Base-by-base conservation (phyloP, 208 protist genomes). In the Trypanosoma scelopori region DNA sequence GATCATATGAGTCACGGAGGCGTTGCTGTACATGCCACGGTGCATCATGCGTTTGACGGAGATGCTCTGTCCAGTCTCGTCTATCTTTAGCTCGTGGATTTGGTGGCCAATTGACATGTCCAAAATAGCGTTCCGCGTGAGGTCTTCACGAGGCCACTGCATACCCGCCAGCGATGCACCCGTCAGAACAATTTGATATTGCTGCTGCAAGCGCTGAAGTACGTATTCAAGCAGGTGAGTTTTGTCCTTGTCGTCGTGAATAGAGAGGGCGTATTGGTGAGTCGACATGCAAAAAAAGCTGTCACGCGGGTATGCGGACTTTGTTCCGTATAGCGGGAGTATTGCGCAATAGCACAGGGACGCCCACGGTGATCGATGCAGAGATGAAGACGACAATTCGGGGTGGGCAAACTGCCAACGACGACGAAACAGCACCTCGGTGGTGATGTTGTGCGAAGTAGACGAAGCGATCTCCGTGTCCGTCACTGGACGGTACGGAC, bases 91-190 rank as follows among this genome's bases (percentile, higher is more conserved):
- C 25, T 78, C 82, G 71, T 95, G 89, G 27, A 79, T 83, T 66
- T 95, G 89, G 76, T 95, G 86, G 3, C 89, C 85, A 18, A 92
- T 79, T 4, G 89, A 89, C 71, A 93, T 76, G 53, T 93, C 84
- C 20, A 95, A 48, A 27, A 79, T 76, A 27, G 77, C 72, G 66
- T 93, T 84, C 13, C 80, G 74, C 18, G 78, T 80, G 32, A 79
- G 82, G 27, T 84, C 74, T 1, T 75, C 76, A 45, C 80, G 81
- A 18, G 81, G 71, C 73, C 72, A 76, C 16, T 55, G 48, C 4
- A 71, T 23, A 46, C 66, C 58, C 45, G 62, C 53, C 12, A 64
- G 22, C n/a, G 73, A 68, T 23, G 73, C 46, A 27, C 74, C 70
- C 47, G 87, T 74, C n/a, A 87, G 71, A 15, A 95, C 84, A 65